Base-by-base conservation (phyloP, 768 basidiomycete genomes). In the Leccinum olivaceopallidum region DNA sequence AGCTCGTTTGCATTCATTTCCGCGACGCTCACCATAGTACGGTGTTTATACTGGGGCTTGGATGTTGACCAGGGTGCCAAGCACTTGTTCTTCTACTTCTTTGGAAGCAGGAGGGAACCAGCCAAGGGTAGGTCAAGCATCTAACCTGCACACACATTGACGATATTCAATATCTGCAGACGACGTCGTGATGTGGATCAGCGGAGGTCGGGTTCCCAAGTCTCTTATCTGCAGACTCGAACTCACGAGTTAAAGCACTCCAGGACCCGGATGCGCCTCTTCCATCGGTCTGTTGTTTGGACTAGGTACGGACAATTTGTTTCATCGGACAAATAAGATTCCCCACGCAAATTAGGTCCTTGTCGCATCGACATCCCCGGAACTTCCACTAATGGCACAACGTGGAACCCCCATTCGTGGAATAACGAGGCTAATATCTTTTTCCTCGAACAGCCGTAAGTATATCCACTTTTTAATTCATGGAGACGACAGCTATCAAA, bases 111-210 rank as follows among this genome's bases (percentile, higher is more conserved):
- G 56, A 73, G 75, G 44, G 67, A 78, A 55, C 81, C 81, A 3
- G 76, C 68, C 6, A 71, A 66, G 32, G 79, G 79, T 80, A 50
- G 44, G 20, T 55, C 16, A 14, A 51, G 5, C 28, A 32, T 56
- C 30, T 6, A 30, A 32, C 14, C 12, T 20, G 13, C 10, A 14
- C 36, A 32, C 8, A 30, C 36, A 39, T 12, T 3, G 14, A 37
- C 13, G 12, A 61, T 47, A 13, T 22, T 39, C 26, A 51, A 16
- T 5, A 1, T 12, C 51, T 50, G 8, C 49, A 79, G 87, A 87
- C 67, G 85, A 87, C 72, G 81, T 86, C 28, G 79, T 87, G 75
- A 85, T 88, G 83, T 87, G 86, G 85, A 86, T 86, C 49, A 87
- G 87, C 55, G 86, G 85, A 73, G 86, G 73, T 74, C 73, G 75